Base-by-base conservation (phyloP, 2,329 filamentous ascomycete species). In the Talaromyces sp. region DNA sequence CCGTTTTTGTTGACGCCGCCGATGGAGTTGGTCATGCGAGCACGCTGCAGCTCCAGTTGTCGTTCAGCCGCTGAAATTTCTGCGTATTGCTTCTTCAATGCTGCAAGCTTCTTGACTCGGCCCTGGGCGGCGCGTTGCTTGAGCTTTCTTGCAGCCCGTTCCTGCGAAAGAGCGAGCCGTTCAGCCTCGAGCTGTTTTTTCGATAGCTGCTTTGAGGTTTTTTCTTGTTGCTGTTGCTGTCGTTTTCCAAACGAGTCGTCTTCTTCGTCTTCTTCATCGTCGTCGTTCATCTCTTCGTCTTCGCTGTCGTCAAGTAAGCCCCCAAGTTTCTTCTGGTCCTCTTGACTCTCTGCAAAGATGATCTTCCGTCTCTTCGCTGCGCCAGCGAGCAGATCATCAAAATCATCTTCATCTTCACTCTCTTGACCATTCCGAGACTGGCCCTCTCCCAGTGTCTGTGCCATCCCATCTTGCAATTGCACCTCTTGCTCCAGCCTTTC, bases 1-100 rank as follows among this genome's bases (percentile, higher is more conserved):
- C 85, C 85, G 60, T 83, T 77, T 72, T 87, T 87, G 72, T 87
- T 88, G 58, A 82, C 78, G 0, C 85, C 85, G 19, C 85, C 85
- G 3, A 84, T 75, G 1, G 78, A 81, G 62, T 82, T 81, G 64
- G 79, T 81, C 85, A 88, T 87, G 70, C 81, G 82, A 10, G 81
- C 85, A 53, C 84, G 77, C 70, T 88, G 85, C 63, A 80, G 70
- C 50, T 86, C 84, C 24, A 88, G 71, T 66, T 83, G 81, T 26
- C 80, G 75, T 63, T 86, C 79, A 0, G 84, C 85, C 3, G 77
- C 76, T 31, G 77, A 73, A 19, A 88, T 78, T 65, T 85, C 80
- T 24, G 75, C 73, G 65, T 85, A 80, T 57, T 84, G 79, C 61
- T 80, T 79, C 69, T 78, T 79, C 59, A 87, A 68, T 1, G 78